Conservation (phyloP, 371 early-diverging fungal species). For the Umbelopsis sp. region DNA sequence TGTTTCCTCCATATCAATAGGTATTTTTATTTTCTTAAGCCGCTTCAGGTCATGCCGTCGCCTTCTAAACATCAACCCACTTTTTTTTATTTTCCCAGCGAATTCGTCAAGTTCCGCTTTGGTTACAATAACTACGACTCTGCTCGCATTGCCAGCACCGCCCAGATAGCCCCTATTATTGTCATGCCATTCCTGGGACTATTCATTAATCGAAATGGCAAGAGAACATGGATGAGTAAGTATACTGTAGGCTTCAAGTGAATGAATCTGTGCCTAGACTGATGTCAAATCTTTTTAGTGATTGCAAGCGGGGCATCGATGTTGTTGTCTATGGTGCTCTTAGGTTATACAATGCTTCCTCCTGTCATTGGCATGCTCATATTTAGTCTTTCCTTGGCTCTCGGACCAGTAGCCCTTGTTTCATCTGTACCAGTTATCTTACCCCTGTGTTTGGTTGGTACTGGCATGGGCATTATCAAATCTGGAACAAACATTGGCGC, state of each 20-base stretch:
- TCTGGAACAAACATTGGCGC: slow-evolving; percentile 67
- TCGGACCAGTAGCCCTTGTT: slow-evolving; percentile 70
- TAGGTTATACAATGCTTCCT: slow-evolving; percentile 55
- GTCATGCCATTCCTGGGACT: slow-evolving; percentile 70
- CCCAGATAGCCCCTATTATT: slow-evolving; percentile 71
- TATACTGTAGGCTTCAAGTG: background rate
- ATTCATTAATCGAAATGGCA: slow-evolving; percentile 62
- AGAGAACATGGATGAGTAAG: slow-evolving; percentile 63
- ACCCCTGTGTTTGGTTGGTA: slow-evolving; percentile 62
- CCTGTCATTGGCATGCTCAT: slow-evolving; percentile 65
- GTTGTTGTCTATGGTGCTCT: slow-evolving; percentile 46
- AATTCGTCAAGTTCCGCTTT: slow-evolving; percentile 68
- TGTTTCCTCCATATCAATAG: slow-evolving; percentile 74
- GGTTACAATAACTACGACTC: slow-evolving; percentile 55
- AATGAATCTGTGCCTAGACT: too few species aligned
- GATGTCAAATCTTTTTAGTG: slow-evolving; percentile 28
- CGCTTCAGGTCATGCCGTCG: too few species aligned
- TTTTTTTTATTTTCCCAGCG: slow-evolving; percentile 38
- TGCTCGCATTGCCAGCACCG: slow-evolving; percentile 67
- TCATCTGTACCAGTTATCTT: slow-evolving; percentile 69
- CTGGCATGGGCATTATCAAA: slow-evolving; percentile 74
- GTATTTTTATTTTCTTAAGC: slow-evolving; percentile 20
- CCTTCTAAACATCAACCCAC: background rate
- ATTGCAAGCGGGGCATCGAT: slow-evolving; percentile 54
- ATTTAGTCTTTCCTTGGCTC: slow-evolving; percentile 66